Evolutionary conservation across 305 asterid genomes (phyloP), one percentile per base, ranked within the genome.

Genomic region (Fraxinus dipetala): DNA sequence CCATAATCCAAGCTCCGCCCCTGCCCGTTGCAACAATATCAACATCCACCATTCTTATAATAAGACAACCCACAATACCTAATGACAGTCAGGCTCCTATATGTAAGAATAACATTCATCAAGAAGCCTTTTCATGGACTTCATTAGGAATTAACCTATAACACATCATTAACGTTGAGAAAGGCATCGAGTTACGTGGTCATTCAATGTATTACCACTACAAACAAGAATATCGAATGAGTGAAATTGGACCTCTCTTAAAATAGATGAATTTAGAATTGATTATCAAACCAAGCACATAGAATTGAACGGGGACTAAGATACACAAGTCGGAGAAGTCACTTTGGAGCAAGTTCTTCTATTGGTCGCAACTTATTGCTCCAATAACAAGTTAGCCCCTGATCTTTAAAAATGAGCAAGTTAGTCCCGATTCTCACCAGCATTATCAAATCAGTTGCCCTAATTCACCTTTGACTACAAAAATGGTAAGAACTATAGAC

Each of bases 11-110:
- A 2, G 43, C 43, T 36, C 43, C 11, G 2, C 8, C 43, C 40
- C 51, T 6, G 2, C 1, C 56, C 24, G 5, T 0, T 54, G 24
- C 26, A n/a, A 20, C 43, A 13, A 26, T 6, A 81, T 81, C 86
- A 77, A 73, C 83, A 40, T 82, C 84, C 56, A 16, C 77, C 81
- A 34, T 76, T 24, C 59, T 24, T 36, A 65, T 81, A 78, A 59
- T 16, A 32, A 40, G 56, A 28, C 14, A 65, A 11, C 54, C 35
- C 84, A 51, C 31, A 80, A 79, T 81, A 72, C 56, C 84, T 32
- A 78, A 16, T 45, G 30, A 78, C 88, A 85, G 82, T 80, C 83
- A 84, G 89, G 80, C 80, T 32, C 75, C 61, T 43, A 54, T 22
- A 30, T 20, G 69, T 72, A 48, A 77, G 34, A 24, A 4, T 40